Evolutionary conservation across 2,329 filamentous ascomycete genomes (phyloP).

Genomic region (Colletotrichum sansevieriae): DNA sequence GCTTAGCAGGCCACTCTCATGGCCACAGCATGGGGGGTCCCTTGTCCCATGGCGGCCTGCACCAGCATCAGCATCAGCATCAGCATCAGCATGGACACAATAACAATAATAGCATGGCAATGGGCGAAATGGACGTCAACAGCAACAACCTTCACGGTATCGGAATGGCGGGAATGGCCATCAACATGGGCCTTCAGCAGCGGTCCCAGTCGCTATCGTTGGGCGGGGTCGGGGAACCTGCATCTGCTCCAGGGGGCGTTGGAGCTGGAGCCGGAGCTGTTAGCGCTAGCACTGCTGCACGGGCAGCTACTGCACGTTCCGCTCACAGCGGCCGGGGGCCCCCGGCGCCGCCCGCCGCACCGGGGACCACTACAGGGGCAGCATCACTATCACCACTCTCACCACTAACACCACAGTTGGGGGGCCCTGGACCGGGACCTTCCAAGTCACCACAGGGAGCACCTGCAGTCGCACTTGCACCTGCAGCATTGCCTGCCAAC

Average conservation of each 20-base stretch:
- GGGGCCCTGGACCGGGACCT: no score
- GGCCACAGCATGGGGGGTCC: slow-evolving; percentile 17
- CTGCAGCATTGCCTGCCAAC: no score
- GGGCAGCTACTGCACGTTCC: background rate
- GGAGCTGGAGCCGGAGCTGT: background rate
- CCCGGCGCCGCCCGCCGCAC: no score
- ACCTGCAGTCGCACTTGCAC: no score
- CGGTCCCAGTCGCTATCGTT: slow-evolving; percentile 22
- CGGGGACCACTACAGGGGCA: no score
- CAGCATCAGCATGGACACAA: background rate
- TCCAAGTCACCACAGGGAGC: no score
- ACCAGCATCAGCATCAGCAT: no score
- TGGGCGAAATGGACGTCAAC: background rate
- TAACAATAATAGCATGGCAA: background rate
- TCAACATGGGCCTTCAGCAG: slow-evolving; percentile 2
- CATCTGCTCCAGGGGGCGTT: background rate
- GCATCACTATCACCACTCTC: no score
- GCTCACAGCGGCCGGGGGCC: no score
- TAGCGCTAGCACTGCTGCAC: background rate
- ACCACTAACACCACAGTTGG: no score
- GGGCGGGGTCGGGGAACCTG: slow-evolving; percentile 29
- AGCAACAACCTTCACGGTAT: background rate
- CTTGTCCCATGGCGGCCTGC: slow-evolving; percentile 10
- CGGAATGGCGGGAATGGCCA: background rate
- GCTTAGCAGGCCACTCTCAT: background rate